Conservation (phyloP, 768 basidiomycete genomes). For the Collybia sp. region DNA sequence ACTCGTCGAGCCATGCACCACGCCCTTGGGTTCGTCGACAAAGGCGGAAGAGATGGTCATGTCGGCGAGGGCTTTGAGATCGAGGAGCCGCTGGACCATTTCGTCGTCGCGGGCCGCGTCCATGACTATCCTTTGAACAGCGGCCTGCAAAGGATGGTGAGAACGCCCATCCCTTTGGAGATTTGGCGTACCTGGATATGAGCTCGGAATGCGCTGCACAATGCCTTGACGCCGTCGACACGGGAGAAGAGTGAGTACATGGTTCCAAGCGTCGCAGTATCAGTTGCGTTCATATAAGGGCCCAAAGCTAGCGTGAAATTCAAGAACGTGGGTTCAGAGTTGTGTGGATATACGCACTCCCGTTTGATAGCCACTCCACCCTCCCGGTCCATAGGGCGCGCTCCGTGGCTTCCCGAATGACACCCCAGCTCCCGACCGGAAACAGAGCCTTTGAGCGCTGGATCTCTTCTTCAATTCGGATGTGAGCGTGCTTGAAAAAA, state of each 20-base stretch:
- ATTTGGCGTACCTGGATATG: conserved; percentile 47
- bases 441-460: conserved; percentile 48
- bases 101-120: conserved; percentile 60
- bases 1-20: conserved; percentile 22
- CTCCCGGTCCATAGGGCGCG: conserved; percentile 40
- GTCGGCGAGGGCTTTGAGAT: conserved; percentile 60
- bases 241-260: conserved; percentile 64
- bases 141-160: conserved; percentile 29
- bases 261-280: conserved; percentile 34
- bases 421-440: conserved; percentile 40
- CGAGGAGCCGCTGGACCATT: conserved; percentile 73
- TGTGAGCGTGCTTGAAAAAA: conserved; percentile 48
- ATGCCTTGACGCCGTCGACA: conserved; percentile 45
- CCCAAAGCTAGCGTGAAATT: conserved; percentile 39
- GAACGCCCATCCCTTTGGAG: no score
- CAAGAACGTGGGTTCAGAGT: background rate
- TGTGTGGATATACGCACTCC: conserved; percentile 17
- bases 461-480: conserved; percentile 51
- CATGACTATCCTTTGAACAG: conserved; percentile 61
- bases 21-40: conserved; percentile 28
- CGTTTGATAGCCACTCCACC: conserved; percentile 32
- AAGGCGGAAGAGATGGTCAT: conserved; percentile 47
- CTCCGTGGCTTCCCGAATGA: conserved; percentile 52
- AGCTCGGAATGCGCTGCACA: conserved; percentile 58
- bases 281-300: conserved; percentile 42